These are phyloP conservation scores for Pholiota conissans DNA, from an alignment of 768 basidiomycete species.

Conservation along the genomic window DNA sequence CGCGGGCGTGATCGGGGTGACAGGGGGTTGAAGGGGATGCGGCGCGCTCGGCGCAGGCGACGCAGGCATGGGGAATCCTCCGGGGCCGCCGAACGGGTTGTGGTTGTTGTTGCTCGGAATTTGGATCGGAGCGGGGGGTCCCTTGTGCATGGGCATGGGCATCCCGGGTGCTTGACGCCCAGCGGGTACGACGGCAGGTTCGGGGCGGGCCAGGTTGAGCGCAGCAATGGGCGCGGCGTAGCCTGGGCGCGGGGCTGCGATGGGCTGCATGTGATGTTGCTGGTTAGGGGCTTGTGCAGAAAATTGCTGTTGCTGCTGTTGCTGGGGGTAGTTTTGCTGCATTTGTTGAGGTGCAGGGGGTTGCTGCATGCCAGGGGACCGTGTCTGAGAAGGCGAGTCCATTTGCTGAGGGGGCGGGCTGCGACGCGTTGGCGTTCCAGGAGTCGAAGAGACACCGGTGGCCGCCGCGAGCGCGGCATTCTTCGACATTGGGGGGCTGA, in stretches of 20 bases:
- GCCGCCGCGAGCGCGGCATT: slow-evolving; percentile 24
- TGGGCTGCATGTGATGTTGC: slow-evolving; percentile 20
- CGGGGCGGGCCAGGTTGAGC: slow-evolving; percentile 56
- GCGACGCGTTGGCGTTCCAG: slow-evolving; percentile 1
- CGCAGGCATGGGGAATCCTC: slow-evolving; percentile 17
- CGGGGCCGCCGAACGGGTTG: slow-evolving; percentile 8
- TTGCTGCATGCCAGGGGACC: background rate
- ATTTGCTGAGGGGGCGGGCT: slow-evolving; percentile 5
- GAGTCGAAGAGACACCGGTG: background rate
- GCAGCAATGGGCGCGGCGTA: slow-evolving; percentile 72
- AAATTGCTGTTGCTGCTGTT: background rate
- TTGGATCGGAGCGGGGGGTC: slow-evolving; percentile 4
- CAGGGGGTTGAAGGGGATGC: slow-evolving; percentile 74
- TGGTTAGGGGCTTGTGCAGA: background rate
- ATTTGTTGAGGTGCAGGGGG: slow-evolving; percentile 3
- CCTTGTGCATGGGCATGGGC: slow-evolving; percentile 14
- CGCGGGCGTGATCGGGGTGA: slow-evolving; percentile 77
- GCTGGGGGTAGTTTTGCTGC: slow-evolving; percentile 4
- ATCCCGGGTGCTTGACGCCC: slow-evolving; percentile 22
- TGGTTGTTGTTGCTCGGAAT: background rate
- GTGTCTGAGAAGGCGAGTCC: background rate
- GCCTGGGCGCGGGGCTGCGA: slow-evolving; percentile 73
- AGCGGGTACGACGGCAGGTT: slow-evolving; percentile 37
- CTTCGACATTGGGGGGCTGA: slow-evolving; percentile 16
- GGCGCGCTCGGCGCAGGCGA: slow-evolving; percentile 43